Conservation (phyloP, 2,329 filamentous ascomycete genomes). For the Penicillium griseofulvum region DNA sequence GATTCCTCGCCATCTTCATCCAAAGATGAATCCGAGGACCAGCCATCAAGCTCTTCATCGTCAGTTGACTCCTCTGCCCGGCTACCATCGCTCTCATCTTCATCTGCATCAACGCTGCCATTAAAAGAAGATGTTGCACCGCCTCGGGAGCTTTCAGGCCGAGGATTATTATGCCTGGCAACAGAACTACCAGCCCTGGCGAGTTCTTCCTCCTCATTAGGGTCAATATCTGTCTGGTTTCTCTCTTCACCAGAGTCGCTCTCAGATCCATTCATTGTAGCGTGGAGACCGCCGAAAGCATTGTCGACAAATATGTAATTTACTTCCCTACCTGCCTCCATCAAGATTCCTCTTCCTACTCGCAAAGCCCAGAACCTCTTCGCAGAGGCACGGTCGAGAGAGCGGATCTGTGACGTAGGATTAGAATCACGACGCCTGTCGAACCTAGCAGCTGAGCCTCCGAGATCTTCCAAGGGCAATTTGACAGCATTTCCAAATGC, state of each 20-base stretch:
- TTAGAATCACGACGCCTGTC: constrained; percentile 20
- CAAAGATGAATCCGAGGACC: constrained; percentile 8
- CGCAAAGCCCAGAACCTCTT: constrained; percentile 58
- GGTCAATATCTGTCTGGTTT: constrained; percentile 49
- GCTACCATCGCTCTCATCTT: constrained; percentile 2
- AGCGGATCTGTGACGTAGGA: constrained; percentile 25
- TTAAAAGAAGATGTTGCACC: neutral
- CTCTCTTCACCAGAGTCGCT: constrained; percentile 44
- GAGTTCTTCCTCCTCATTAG: constrained; percentile 46
- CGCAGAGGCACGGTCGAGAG: constrained; percentile 35
- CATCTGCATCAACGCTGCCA: neutral
- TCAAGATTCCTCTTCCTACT: constrained; percentile 58
- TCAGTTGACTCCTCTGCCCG: constrained; percentile 13
- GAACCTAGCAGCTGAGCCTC: constrained; percentile 35
- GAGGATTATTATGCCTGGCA: neutral
- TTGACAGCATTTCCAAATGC: constrained; percentile 56
- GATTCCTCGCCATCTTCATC: constrained; percentile 22
- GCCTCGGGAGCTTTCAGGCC: neutral
- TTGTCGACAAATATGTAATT: constrained; percentile 58
- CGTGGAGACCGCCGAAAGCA: constrained; percentile 60
- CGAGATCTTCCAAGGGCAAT: constrained; percentile 53
- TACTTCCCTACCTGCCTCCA: constrained; percentile 56
- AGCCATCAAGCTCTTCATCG: constrained; percentile 8
- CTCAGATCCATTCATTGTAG: constrained; percentile 36
- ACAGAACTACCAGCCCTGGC: constrained; percentile 12